Percentiles rank a stretch among this genome's conserved stretches.
Evolutionary conservation across 768 basidiomycete genomes (phyloP).

Genomic region (Russula griseocarnosa): DNA sequence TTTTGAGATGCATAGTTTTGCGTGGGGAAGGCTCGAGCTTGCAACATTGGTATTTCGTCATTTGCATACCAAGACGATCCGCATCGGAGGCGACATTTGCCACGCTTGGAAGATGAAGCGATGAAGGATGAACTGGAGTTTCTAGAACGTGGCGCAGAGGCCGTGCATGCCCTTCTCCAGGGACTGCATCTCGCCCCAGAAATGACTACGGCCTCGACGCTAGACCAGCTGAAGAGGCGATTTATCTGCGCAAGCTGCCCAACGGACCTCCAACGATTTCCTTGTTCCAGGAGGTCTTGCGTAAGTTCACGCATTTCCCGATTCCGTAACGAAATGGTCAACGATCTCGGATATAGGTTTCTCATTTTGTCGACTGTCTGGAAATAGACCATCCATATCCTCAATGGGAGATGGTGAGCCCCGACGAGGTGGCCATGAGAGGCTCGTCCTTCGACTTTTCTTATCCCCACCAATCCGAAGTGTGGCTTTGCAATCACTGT

Average conservation of each 20-base stretch:
- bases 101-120: slow-evolving; percentile 25
- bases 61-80: not conserved
- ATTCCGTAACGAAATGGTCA: not conserved
- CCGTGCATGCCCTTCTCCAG: slow-evolving; percentile 5
- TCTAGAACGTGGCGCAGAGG: slow-evolving; percentile 14
- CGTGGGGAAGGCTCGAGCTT: slow-evolving; percentile 23
- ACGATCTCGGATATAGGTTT: slow-evolving; percentile 8
- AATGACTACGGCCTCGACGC: not conserved
- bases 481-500: slow-evolving; percentile 25
- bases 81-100: slow-evolving; percentile 25
- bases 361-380: not conserved
- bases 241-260: slow-evolving; percentile 18
- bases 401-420: slow-evolving; percentile 5
- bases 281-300: slow-evolving; percentile 13
- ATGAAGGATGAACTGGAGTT: slow-evolving; percentile 1
- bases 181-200: not conserved
- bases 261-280: not conserved
- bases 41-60: slow-evolving; percentile 20
- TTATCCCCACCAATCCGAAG: not conserved
- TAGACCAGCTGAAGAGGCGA: slow-evolving; percentile 7
- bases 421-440: not conserved
- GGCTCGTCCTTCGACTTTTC: too few species aligned
- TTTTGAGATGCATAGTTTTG: slow-evolving; percentile 1
- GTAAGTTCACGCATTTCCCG: slow-evolving; percentile 7
- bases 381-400: slow-evolving; percentile 3